Evolutionary conservation across 257 asterid species (phyloP), one percentile per base, ranked within the genome.

Genomic region (Nemophila menziesii): DNA sequence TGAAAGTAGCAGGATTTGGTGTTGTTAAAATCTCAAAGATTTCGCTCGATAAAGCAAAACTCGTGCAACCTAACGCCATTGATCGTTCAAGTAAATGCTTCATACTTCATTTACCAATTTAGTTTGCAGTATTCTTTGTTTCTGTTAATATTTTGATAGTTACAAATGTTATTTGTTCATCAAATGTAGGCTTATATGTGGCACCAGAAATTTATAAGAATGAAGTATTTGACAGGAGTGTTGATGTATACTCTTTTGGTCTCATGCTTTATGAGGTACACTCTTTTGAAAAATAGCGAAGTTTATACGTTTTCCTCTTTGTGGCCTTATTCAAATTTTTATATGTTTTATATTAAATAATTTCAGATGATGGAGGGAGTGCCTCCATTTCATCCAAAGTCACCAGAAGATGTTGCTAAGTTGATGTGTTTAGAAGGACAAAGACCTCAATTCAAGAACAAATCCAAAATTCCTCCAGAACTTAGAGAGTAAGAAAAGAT

Each of bases 1-100:
- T 77, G 73, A 90, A 90, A 73, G 86, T 90, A 61, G 74, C 93
- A 29, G 99, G 96, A 58, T 90, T 90, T 37, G 96, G 99, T 54
- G 73, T 85, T 46, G 54, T 65, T 57, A 75, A 67, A 69, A 41
- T 75, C 63, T 77, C 83, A 22, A 59, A 57, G 29, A 68, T 70
- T 45, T 63, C 93, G 49, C 89, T 93, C 22, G 87, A 74, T 68
- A 85, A 70, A 75, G 94, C 79, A 50, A 81, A 72, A 56, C 61
- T 79, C 26, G 45, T 60, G 67, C 86, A 81, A 60, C 92, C 92
- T 26, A 81, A 65, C 23, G 71, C 62, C 46, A 45, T 79, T 62
- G 96, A 90, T 64, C 80, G 67, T 57, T 65, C 92, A 58, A 81
- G 97, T 87, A 78, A 78, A 79, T 47, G 66, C 36, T 45, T 4